Evolutionary conservation across 352 stramenopile genomes (phyloP).

Genomic region (Thalassiosira mediterranea): DNA sequence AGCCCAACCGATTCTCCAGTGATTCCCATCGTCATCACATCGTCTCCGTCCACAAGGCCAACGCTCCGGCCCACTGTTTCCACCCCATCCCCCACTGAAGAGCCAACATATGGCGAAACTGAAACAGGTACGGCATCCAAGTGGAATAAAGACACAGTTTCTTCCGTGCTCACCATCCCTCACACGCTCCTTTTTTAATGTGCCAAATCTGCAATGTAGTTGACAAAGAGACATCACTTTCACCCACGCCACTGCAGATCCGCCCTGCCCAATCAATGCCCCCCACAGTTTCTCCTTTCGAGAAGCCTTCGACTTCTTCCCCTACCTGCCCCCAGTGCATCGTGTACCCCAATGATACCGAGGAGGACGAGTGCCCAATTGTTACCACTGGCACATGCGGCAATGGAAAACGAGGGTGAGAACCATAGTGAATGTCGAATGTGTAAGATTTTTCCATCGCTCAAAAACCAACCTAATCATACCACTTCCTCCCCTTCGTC

Average conservation of each 20-base stretch:
- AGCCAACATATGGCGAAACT: conserved; percentile 8
- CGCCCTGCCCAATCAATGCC: not conserved
- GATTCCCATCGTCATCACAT: not conserved
- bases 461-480: too few relatives aligned
- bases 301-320: not conserved
- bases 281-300: conserved; percentile 13
- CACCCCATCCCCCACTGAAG: not conserved
- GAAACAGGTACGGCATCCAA: conserved; percentile 8
- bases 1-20: not conserved
- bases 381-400: conserved; percentile 50
- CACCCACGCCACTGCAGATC: not conserved
- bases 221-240: not conserved
- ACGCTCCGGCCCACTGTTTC: not conserved
- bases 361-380: conserved; percentile 33
- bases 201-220: not conserved
- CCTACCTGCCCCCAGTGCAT: conserved; percentile 18
- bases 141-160: too few relatives aligned
- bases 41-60: conserved; percentile 1
- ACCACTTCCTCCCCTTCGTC: not conserved
- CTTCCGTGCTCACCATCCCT: not conserved
- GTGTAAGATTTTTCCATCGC: too few relatives aligned
- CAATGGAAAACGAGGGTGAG: conserved; percentile 25
- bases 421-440: too few relatives aligned
- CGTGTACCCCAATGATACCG: conserved; percentile 23
- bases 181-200: not conserved